Percentiles rank a stretch among this genome's conserved stretches.
Conservation (phyloP, 164 flowering plant species). For the Piper betle region DNA sequence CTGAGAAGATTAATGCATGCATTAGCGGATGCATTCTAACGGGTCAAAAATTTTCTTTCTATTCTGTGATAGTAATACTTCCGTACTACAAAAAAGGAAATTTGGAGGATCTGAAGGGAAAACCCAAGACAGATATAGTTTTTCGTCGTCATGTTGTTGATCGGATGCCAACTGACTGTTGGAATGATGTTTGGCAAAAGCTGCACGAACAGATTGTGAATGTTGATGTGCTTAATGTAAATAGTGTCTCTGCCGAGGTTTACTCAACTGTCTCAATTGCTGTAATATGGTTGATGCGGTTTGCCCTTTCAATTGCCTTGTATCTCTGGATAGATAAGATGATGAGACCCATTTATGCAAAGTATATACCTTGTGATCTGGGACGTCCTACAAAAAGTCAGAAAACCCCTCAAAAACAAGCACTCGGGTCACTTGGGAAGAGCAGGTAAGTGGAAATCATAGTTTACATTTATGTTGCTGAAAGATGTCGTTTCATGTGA, state of each 20-base stretch:
- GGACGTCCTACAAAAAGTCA: slow-evolving; percentile 41
- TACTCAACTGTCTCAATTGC: slow-evolving; percentile 80
- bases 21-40: too few relatives aligned
- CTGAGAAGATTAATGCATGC: too few relatives aligned
- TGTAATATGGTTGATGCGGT: slow-evolving; percentile 93
- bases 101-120: slow-evolving; percentile 17
- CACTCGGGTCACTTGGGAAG: slow-evolving; percentile 88
- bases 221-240: slow-evolving; percentile 68
- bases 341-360: slow-evolving; percentile 84
- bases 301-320: slow-evolving; percentile 58
- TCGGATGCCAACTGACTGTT: slow-evolving; percentile 86
- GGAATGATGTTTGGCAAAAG: slow-evolving; percentile 96
- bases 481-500: not conserved
- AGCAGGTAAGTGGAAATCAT: slow-evolving; percentile 48
- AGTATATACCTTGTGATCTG: slow-evolving; percentile 81
- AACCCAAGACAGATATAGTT: slow-evolving; percentile 45
- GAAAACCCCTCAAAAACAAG: slow-evolving; percentile 41
- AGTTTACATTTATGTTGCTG: not conserved
- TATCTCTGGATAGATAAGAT: slow-evolving; percentile 69
- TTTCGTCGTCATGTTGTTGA: slow-evolving; percentile 79
- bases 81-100: slow-evolving; percentile 77
- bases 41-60: too few relatives aligned
- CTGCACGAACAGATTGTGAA: slow-evolving; percentile 85
- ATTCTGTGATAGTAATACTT: slow-evolving; percentile 49
- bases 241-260: slow-evolving; percentile 67